Percentiles rank a stretch among this genome's conserved stretches.
Conservation (phyloP, 2,329 filamentous ascomycete genomes). For the Neonectria punicea region DNA sequence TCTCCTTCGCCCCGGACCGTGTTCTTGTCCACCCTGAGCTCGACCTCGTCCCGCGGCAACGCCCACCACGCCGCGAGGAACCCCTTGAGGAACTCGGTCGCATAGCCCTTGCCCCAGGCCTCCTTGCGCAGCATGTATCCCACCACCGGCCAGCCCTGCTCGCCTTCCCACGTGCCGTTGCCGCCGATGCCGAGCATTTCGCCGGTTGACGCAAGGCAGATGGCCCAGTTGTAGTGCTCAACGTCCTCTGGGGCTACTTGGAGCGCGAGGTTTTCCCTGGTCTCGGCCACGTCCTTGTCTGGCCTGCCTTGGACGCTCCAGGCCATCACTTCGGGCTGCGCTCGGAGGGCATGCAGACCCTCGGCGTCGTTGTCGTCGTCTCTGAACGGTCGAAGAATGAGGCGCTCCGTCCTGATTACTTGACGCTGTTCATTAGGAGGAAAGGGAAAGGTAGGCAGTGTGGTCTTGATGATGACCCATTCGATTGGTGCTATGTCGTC, state of each 20-base stretch:
- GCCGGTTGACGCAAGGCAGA: slow-evolving; percentile 58
- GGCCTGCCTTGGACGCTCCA: slow-evolving; percentile 59
- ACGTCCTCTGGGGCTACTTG: slow-evolving; percentile 62
- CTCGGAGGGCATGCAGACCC: slow-evolving; percentile 63
- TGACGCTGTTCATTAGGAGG: slow-evolving; percentile 53
- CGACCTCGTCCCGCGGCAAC: slow-evolving; percentile 58
- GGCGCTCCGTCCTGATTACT: slow-evolving; percentile 60
- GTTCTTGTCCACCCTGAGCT: slow-evolving; percentile 54
- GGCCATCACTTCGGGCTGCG: slow-evolving; percentile 70
- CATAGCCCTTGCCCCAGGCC: slow-evolving; percentile 66
- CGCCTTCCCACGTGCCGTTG: slow-evolving; percentile 47
- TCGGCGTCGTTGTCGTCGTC: slow-evolving; percentile 59
- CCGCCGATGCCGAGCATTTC: slow-evolving; percentile 64
- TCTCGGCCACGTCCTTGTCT: slow-evolving; percentile 58
- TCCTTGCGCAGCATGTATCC: slow-evolving; percentile 67
- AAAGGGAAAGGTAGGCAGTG: slow-evolving; percentile 55
- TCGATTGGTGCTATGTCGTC: slow-evolving; percentile 38
- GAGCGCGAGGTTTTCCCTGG: slow-evolving; percentile 51
- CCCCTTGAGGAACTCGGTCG: slow-evolving; percentile 64
- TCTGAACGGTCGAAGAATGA: slow-evolving; percentile 63
- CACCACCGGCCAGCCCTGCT: slow-evolving; percentile 65
- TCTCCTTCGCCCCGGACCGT: slow-evolving; percentile 47
- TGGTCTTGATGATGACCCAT: slow-evolving; percentile 59
- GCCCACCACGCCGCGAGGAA: slow-evolving; percentile 59
- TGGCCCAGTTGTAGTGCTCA: slow-evolving; percentile 66